Percentiles rank a stretch among this genome's conserved stretches.
phyloP scores from a whole-genome alignment of 2,329 filamentous ascomycete species.

The Aaosphaeria arxii region DNA sequence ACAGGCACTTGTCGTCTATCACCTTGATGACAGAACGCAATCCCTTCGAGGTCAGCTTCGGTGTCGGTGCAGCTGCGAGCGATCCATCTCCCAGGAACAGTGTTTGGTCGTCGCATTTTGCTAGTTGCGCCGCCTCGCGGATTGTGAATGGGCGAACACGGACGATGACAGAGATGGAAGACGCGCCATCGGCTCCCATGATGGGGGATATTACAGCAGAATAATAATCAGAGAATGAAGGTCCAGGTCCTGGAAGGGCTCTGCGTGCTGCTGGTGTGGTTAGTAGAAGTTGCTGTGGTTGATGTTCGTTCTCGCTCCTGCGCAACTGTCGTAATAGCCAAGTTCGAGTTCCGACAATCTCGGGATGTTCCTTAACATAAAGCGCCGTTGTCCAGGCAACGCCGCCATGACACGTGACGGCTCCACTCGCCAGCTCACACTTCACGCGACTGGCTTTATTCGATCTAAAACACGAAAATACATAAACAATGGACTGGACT shows the following conservation, averaged over 20 bases:
- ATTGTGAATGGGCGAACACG: conserved; percentile 71
- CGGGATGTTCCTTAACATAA: no score
- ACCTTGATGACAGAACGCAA: conserved; percentile 93
- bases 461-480: no score
- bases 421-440: no score
- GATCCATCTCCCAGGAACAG: conserved; percentile 97
- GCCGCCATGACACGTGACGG: no score
- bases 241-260: not conserved
- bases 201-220: not conserved
- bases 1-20: conserved; percentile 94
- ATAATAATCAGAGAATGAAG: not conserved
- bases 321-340: no score
- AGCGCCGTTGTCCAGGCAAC: no score
- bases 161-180: conserved; percentile 53
- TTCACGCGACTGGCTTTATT: no score
- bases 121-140: conserved; percentile 89
- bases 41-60: conserved; percentile 81
- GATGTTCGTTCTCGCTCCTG: no score
- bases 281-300: conserved; percentile 1
- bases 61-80: conserved; percentile 78
- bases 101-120: conserved; percentile 75
- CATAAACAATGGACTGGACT: no score
- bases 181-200: conserved; percentile 44
- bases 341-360: no score
- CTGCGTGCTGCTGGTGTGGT: conserved; percentile 11